Evolutionary conservation across 768 basidiomycete genomes (phyloP).

Genomic region (Mrakia hoshinonis): DNA sequence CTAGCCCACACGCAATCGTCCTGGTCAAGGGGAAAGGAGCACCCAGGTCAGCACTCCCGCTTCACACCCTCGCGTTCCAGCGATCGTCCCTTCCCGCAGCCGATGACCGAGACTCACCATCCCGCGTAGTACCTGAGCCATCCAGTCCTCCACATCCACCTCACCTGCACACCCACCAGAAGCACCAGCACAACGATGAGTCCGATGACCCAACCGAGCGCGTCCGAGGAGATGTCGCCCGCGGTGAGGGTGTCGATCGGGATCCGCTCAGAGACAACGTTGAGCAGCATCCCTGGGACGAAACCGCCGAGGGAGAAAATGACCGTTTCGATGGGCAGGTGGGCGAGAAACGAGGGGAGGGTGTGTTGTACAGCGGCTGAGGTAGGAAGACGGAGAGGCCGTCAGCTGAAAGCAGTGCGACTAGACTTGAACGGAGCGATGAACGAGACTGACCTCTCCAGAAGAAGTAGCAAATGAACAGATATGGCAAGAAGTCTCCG

Average conservation of each 20-base stretch:
- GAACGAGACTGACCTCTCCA: constrained; percentile 48
- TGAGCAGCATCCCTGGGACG: constrained; percentile 69
- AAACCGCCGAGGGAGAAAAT: constrained; percentile 67
- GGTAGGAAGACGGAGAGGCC: not conserved
- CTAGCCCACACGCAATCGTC: constrained; percentile 50
- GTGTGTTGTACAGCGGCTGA: constrained; percentile 59
- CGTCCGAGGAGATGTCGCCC: constrained; percentile 60
- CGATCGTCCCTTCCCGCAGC: not conserved
- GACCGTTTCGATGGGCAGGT: constrained; percentile 61
- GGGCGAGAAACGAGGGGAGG: constrained; percentile 54
- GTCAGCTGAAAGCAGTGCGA: not conserved
- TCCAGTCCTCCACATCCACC: constrained; percentile 76
- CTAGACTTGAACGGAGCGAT: too few species aligned
- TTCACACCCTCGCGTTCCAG: not conserved
- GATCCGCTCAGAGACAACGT: constrained; percentile 60
- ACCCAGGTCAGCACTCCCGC: not conserved
- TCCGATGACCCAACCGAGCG: constrained; percentile 58
- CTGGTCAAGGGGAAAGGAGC: constrained; percentile 15
- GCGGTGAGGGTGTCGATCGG: constrained; percentile 69
- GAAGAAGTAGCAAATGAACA: constrained; percentile 70
- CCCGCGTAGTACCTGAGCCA: constrained; percentile 67
- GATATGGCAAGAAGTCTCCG: constrained; percentile 61
- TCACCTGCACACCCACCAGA: constrained; percentile 62
- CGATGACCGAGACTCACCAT: constrained; percentile 51
- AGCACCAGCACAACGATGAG: constrained; percentile 55